Evolutionary conservation across 2,329 filamentous ascomycete species (phyloP).

Genomic region (Cucurbitaria berberidis): DNA sequence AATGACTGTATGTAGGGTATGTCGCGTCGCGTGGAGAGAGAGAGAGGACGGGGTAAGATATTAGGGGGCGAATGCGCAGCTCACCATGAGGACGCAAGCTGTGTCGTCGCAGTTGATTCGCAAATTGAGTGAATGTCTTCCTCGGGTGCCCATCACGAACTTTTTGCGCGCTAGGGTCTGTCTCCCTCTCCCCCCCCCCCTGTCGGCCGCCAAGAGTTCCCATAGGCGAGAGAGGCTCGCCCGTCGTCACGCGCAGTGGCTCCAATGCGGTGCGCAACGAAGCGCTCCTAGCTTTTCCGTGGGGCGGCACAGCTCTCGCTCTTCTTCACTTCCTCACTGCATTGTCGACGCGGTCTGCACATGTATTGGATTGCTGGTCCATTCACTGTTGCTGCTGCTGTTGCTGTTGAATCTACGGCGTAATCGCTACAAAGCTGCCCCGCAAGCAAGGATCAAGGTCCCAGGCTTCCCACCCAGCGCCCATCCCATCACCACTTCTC

Average conservation of each 20-base stretch:
- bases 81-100: constrained; percentile 5
- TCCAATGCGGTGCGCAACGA: constrained; percentile 25
- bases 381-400: constrained; percentile 33
- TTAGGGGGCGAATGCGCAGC: constrained; percentile 6
- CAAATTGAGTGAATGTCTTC: too few species aligned
- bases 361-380: constrained; percentile 20
- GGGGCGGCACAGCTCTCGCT: constrained; percentile 41
- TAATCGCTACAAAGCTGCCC: constrained; percentile 42
- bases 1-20: too few species aligned
- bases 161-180: constrained; percentile 13
- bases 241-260: constrained; percentile 29
- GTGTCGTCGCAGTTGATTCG: background rate
- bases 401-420: constrained; percentile 27
- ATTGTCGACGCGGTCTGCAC: constrained; percentile 13
- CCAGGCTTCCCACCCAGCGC: constrained; percentile 39
- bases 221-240: constrained; percentile 17
- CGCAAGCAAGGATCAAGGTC: constrained; percentile 45
- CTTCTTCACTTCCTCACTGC: constrained; percentile 32
- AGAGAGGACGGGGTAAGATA: too few species aligned
- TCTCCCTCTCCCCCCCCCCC: background rate
- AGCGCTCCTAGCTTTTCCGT: constrained; percentile 32
- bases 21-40: too few species aligned
- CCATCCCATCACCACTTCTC: constrained; percentile 37
- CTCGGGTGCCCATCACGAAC: constrained; percentile 12
- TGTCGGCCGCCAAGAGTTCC: constrained; percentile 7